These are phyloP conservation scores for Phytopythium chamaehyphon DNA, from an alignment of 352 stramenopile species.

Conservation along the genomic window DNA sequence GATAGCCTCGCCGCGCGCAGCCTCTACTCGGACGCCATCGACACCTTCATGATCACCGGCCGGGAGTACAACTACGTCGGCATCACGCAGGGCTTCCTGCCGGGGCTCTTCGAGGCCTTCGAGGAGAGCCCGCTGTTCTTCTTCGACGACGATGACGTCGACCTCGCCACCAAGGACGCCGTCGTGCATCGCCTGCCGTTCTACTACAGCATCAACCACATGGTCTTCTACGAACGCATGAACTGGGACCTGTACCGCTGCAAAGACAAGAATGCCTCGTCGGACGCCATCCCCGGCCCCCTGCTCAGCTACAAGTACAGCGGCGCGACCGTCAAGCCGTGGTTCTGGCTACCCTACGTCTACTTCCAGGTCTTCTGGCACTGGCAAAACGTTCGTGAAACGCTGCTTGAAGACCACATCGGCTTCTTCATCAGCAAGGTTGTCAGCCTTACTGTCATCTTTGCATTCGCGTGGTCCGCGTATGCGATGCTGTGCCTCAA, in stretches of 20 bases:
- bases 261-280: conserved; percentile 62
- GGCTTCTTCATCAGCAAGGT: conserved; percentile 56
- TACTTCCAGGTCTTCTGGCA: conserved; percentile 86
- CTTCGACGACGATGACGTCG: conserved; percentile 35
- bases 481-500: conserved; percentile 69
- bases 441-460: conserved; percentile 54
- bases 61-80: conserved; percentile 80
- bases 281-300: conserved; percentile 54
- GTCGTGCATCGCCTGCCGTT: conserved; percentile 73
- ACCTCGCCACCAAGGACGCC: conserved; percentile 22
- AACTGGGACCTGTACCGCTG: conserved; percentile 87
- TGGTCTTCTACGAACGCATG: conserved; percentile 86
- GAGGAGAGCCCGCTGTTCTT: conserved; percentile 79
- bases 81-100: conserved; percentile 77
- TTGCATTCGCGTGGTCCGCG: conserved; percentile 54
- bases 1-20: conserved; percentile 63
- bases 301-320: conserved; percentile 83
- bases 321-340: conserved; percentile 65
- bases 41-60: conserved; percentile 81
- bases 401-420: conserved; percentile 58
- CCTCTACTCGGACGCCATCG: conserved; percentile 78
- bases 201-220: conserved; percentile 87
- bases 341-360: conserved; percentile 77
- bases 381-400: conserved; percentile 62
- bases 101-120: conserved; percentile 75